Evolutionary conservation across 2,329 filamentous ascomycete genomes (phyloP).

Genomic region (Cladosporium sphaerospermum): DNA sequence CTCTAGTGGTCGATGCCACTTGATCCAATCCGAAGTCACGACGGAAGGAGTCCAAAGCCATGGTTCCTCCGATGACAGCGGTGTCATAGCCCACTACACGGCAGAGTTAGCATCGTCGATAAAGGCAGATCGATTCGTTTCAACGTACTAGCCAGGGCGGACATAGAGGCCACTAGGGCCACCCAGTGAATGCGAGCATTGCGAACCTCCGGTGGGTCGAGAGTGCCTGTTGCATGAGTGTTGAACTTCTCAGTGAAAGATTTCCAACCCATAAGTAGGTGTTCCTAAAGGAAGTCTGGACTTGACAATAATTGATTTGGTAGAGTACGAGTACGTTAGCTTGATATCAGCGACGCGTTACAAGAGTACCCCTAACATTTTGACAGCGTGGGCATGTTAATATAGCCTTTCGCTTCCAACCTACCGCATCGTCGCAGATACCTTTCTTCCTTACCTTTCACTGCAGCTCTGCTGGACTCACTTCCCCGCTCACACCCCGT

Average conservation of each 20-base stretch:
- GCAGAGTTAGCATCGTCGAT: not conserved
- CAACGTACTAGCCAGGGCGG: constrained; percentile 28
- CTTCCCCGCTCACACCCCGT: constrained; percentile 9
- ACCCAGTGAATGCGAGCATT: constrained; percentile 61
- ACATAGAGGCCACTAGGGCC: constrained; percentile 50
- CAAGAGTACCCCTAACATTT: not conserved
- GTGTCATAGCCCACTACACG: constrained; percentile 21
- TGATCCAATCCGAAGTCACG: constrained; percentile 31
- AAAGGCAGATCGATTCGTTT: constrained; percentile 14
- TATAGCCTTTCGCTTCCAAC: constrained; percentile 5
- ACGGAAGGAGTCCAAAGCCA: constrained; percentile 35
- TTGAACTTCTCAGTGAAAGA: constrained; percentile 12
- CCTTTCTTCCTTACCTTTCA: constrained; percentile 10
- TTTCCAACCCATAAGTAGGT: constrained; percentile 12
- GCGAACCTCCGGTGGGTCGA: constrained; percentile 58
- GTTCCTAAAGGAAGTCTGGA: constrained; percentile 2
- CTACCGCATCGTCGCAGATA: constrained; percentile 2
- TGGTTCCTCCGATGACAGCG: constrained; percentile 36
- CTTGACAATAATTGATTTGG: not conserved
- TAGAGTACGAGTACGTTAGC: not conserved
- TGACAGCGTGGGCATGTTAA: constrained; percentile 2
- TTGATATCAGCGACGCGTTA: constrained; percentile 6
- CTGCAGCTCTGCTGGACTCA: not conserved
- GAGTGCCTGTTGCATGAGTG: constrained; percentile 10
- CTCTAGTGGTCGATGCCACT: constrained; percentile 34